Conservation (phyloP, 768 basidiomycete species). For the Grammothele lineata region DNA sequence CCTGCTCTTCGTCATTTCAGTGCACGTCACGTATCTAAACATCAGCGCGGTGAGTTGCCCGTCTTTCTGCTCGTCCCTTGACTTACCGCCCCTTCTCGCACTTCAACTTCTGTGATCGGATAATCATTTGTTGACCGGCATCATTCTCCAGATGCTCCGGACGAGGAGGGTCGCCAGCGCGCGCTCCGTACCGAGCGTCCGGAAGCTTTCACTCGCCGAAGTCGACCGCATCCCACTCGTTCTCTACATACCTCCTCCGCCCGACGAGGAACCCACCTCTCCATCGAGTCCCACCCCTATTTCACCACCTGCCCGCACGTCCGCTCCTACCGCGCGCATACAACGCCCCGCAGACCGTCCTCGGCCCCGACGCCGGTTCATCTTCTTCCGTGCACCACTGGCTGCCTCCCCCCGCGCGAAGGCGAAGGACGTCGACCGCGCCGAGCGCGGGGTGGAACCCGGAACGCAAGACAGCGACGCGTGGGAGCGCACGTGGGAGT, state of each 20-base stretch:
- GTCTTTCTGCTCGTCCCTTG: background rate
- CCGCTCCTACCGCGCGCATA: background rate
- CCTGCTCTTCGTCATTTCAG: too few relatives aligned
- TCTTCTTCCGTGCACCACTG: background rate
- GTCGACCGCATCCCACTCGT: constrained; percentile 14
- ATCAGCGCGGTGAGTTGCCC: too few relatives aligned
- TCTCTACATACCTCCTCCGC: constrained; percentile 7
- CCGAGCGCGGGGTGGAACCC: background rate
- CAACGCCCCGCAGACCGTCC: background rate
- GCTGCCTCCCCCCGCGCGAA: too few relatives aligned
- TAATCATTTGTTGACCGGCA: too few relatives aligned
- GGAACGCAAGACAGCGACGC: constrained; percentile 10
- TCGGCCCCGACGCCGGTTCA: background rate
- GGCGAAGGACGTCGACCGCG: background rate
- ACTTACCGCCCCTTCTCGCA: too few relatives aligned
- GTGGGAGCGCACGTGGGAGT: constrained; percentile 79
- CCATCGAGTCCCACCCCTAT: background rate
- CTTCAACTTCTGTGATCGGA: too few relatives aligned
- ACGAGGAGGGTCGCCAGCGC: background rate
- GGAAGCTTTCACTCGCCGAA: constrained; percentile 7
- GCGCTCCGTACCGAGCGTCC: background rate
- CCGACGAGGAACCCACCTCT: background rate
- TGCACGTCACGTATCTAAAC: too few relatives aligned
- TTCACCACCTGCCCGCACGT: background rate
- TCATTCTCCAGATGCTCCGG: too few relatives aligned